These are phyloP conservation scores for Perkinsus olseni DNA, from an alignment of 169 alveolate species.

Conservation along the genomic window DNA sequence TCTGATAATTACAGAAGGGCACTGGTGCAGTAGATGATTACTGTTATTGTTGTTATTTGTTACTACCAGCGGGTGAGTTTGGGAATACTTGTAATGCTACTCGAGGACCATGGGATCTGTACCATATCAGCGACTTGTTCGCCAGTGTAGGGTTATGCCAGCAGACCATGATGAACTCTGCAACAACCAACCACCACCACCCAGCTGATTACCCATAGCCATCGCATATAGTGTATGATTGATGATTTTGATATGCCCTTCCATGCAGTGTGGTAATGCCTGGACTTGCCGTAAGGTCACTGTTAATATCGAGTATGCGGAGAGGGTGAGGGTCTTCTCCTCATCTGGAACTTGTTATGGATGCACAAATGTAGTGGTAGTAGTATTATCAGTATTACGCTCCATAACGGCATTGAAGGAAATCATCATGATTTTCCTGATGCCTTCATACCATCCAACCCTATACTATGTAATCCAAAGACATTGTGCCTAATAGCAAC, in stretches of 20 bases:
- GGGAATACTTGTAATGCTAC: background rate
- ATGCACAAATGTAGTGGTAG: no score
- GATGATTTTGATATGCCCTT: no score
- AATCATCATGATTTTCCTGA: background rate
- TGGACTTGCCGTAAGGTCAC: background rate
- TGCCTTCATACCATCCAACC: background rate
- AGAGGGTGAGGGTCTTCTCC: background rate
- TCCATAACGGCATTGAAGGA: background rate
- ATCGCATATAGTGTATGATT: no score
- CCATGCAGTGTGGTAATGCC: background rate
- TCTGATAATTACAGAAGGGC: background rate
- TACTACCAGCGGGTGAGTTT: background rate
- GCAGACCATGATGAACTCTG: background rate
- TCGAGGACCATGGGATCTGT: background rate
- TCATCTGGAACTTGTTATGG: background rate
- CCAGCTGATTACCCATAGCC: no score
- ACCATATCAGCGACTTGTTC: background rate
- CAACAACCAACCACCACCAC: no score
- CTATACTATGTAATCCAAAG: background rate
- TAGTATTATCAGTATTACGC: background rate
- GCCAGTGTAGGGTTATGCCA: background rate
- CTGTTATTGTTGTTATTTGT: no score
- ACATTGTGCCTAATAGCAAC: background rate
- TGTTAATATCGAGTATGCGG: background rate
- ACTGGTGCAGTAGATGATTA: no score